phyloP scores from a whole-genome alignment of 1,284 basidiomycete species.

The Fomitiporia mediterranea region DNA sequence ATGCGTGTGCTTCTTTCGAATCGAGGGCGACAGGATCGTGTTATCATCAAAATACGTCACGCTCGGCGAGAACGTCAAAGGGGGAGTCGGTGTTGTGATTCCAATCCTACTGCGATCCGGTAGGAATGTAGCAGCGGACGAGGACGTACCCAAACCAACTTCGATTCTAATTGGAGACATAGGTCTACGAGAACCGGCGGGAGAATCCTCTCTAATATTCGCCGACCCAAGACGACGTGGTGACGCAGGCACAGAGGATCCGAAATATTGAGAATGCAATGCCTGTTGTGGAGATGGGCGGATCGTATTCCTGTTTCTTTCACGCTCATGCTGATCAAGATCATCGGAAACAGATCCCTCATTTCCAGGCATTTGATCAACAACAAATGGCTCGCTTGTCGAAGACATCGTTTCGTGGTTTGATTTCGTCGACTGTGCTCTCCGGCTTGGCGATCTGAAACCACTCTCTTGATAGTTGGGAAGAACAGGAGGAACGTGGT shows the following conservation, averaged over 20 bases:
- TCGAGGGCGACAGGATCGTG: conserved; percentile 28
- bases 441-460: conserved; percentile 39
- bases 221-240: conserved; percentile 22
- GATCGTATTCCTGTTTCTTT: conserved; percentile 40
- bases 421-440: conserved; percentile 44
- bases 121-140: not conserved
- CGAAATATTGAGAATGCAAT: conserved; percentile 13
- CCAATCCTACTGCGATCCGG: conserved; percentile 3
- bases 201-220: conserved; percentile 14
- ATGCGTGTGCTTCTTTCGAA: conserved; percentile 35
- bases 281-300: conserved; percentile 32
- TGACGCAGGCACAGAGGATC: conserved; percentile 28
- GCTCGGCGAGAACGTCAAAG: conserved; percentile 16
- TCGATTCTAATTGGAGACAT: conserved; percentile 18
- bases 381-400: conserved; percentile 51
- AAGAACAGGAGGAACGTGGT: conserved; percentile 42
- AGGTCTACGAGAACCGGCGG: conserved; percentile 14
- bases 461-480: conserved; percentile 28
- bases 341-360: conserved; percentile 64
- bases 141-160: not conserved
- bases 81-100: conserved; percentile 2
- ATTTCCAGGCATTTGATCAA: conserved; percentile 52
- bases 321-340: conserved; percentile 52
- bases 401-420: conserved; percentile 68
- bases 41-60: conserved; percentile 36